Evolutionary conservation across 495 filamentous ascomycete genomes (phyloP), one percentile per base, ranked within the genome.

Genomic region (Alectoria sarmentosa): DNA sequence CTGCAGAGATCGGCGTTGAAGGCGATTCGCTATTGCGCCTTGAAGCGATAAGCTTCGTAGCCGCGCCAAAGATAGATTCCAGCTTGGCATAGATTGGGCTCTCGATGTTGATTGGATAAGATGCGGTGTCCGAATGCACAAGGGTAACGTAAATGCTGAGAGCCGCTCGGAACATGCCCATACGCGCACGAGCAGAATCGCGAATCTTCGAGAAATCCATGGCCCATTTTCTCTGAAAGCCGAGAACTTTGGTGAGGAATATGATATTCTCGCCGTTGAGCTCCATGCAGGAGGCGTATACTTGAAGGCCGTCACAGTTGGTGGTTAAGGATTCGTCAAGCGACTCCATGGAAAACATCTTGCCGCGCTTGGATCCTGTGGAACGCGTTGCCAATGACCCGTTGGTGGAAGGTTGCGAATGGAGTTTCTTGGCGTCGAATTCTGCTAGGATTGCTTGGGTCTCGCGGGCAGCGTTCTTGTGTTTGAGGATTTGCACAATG

Each of bases 221-320:
- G 34, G 19, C 28, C 58, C 78, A 80, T 26, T 64, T 58, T 54
- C 60, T 59, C 67, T 82, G 84, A 83, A 84, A 89, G 38, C 82
- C 77, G 21, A 80, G 71, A 30, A 87, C 77, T 63, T 77, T 73
- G 36, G 77, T 84, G 2, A 88, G 78, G 76, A 89, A 89, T 65
- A 83, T 79, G 58, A 89, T 83, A 73, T 88, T 89, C 71, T 88
- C 86, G 38, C 83, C 85, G 23, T 84, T 86, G 70, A 88, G 86
- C 62, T 88, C 86, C 63, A 79, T 76, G 10, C 79, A 76, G 10
- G 86, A 83, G 7, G 85, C 83, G 73, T 86, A 89, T 41, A 80
- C 68, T 42, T 82, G 82, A 0, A 89, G 78, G 3, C 80, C 79
- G 13, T 69, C 54, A 36, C 49, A 62, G 72, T 85, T 83, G 63